Conservation (phyloP, 1,139 yeast genomes). For the Waltiozyma sp. region DNA sequence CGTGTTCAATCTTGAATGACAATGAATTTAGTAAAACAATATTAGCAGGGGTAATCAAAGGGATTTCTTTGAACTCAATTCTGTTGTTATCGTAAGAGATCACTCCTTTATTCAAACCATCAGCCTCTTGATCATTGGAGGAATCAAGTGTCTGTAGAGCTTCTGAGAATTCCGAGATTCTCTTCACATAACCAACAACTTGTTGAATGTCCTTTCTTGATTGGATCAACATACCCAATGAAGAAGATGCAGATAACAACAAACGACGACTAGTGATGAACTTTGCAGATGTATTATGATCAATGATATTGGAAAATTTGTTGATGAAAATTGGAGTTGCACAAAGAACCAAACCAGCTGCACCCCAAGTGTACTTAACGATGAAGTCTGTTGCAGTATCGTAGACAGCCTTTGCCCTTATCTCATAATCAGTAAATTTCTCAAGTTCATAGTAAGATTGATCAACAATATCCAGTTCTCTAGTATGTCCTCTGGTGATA, state of each 20-base stretch:
- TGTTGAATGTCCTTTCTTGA: conserved; percentile 79
- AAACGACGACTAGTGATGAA: conserved; percentile 88
- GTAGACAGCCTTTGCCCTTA: conserved; percentile 64
- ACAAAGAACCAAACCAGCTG: conserved; percentile 80
- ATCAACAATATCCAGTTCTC: conserved; percentile 73
- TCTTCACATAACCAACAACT: conserved; percentile 71
- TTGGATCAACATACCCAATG: conserved; percentile 79
- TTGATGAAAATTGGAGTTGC: conserved; percentile 80
- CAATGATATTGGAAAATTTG: conserved; percentile 39
- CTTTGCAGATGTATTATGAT: conserved; percentile 46
- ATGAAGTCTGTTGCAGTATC: conserved; percentile 75
- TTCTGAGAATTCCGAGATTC: conserved; percentile 63
- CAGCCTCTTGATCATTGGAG: conserved; percentile 9
- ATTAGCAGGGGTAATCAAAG: conserved; percentile 75
- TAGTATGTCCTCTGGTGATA: conserved; percentile 65
- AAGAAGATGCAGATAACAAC: conserved; percentile 75
- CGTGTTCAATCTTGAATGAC: conserved; percentile 63
- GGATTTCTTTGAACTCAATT: conserved; percentile 62
- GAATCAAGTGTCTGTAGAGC: conserved; percentile 45
- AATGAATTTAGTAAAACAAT: conserved; percentile 60
- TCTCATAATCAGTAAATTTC: conserved; percentile 65
- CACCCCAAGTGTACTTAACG: conserved; percentile 93
- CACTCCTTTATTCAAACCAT: conserved; percentile 12
- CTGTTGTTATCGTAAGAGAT: conserved; percentile 44
- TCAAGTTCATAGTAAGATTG: conserved; percentile 74